phyloP scores from a whole-genome alignment of 2,329 filamentous ascomycete genomes.

The Lecanicillium sp. region DNA sequence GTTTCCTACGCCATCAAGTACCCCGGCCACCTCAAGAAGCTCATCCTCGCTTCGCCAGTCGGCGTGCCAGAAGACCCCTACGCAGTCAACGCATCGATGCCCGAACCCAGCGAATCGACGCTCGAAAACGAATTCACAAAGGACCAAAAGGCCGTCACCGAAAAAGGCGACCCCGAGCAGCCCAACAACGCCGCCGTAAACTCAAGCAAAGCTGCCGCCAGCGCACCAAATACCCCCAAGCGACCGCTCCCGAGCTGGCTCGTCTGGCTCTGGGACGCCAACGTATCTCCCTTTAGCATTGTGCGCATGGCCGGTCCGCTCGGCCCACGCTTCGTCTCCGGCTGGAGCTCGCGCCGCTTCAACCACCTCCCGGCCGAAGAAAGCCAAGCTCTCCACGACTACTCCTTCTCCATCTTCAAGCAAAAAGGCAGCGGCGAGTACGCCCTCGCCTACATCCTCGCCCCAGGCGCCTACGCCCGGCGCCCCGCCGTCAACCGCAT shows the following conservation, averaged over 20 bases:
- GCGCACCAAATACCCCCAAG: slow-evolving; percentile 19
- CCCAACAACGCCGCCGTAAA: slow-evolving; percentile 14
- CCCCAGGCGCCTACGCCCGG: slow-evolving; percentile 86
- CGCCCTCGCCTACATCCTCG: slow-evolving; percentile 83
- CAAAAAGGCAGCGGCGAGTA: slow-evolving; percentile 92
- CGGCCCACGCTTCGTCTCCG: slow-evolving; percentile 84
- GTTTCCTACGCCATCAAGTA: slow-evolving; percentile 96
- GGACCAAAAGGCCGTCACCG: slow-evolving; percentile 50
- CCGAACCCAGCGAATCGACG: slow-evolving; percentile 65
- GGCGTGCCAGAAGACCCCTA: slow-evolving; percentile 93
- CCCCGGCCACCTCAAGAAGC: slow-evolving; percentile 86
- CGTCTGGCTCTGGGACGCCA: slow-evolving; percentile 91
- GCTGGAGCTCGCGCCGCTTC: slow-evolving; percentile 91
- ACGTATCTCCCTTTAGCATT: slow-evolving; percentile 88
- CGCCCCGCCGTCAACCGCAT: slow-evolving; percentile 82
- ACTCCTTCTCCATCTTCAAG: slow-evolving; percentile 89
- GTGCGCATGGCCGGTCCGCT: slow-evolving; percentile 83
- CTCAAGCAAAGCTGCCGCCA: slow-evolving; percentile 23
- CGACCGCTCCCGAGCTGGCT: slow-evolving; percentile 75
- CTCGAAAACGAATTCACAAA: slow-evolving; percentile 72
- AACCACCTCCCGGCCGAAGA: slow-evolving; percentile 76
- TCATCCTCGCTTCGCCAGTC: slow-evolving; percentile 90
- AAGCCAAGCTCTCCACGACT: slow-evolving; percentile 79
- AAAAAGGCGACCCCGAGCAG: slow-evolving; percentile 22
- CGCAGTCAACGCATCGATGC: slow-evolving; percentile 71